Base-by-base conservation (phyloP, 345 rosid genomes). In the Cardamine chenopodiifolia region DNA sequence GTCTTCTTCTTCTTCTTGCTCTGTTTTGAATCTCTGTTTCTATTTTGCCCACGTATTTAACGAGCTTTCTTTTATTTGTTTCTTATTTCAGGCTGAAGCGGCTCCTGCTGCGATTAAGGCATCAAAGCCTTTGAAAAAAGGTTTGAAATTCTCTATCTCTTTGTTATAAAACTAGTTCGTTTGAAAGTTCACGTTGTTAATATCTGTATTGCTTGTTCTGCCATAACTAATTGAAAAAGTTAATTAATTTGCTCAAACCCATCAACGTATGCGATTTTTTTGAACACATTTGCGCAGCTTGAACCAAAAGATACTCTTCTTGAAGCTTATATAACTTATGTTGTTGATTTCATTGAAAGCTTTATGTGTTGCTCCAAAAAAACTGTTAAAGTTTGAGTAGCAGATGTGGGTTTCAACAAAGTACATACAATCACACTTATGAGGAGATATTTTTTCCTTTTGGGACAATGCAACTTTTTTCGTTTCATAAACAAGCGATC, bases 71-170 rank as follows among this genome's bases (percentile, higher is more conserved):
- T n/a, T 18, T 59, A 14, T 34, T 3, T 19, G 19, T 7, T 31
- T 68, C 68, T 67, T 73, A 25, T 79, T 73, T 54, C 67, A 79
- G 45, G 84, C 58, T 74, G 80, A 78, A 20, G 83, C 82, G 34
- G 75, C 61, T 45, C 75, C 79, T 44, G 84, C 69, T 28, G 77
- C 42, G 1, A 47, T 80, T 62, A 76, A 76, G 59, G 68, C 75
- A 25, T 12, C 79, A 0, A 86, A 80, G 78, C 72, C 90, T n/a
- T 81, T 70, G 68, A 83, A 83, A 85, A 86, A 86, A 82, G 90
- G 92, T 87, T 65, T 9, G 5, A 5, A 7, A 17, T 76, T 62
- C 29, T 62, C 7, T 20, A 10, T 65, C 12, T 55, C 20, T 1
- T 32, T 11, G 20, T 54, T 15, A 14, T 18, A 0, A 15, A 42